phyloP scores from a whole-genome alignment of 164 flowering plant species.

The Vitis amurensis region DNA sequence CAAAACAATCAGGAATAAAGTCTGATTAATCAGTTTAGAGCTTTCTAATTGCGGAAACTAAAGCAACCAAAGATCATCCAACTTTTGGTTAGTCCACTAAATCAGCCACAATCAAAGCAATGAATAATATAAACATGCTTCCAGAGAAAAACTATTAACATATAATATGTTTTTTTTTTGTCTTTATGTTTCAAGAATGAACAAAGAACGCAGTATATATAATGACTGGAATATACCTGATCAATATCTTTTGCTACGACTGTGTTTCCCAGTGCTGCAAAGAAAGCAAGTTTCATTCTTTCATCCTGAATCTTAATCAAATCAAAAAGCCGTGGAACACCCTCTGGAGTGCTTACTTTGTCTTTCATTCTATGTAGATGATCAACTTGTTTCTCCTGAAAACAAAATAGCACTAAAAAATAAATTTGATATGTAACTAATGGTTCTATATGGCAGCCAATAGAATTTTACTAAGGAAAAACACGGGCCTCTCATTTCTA shows the following conservation, averaged over 20 bases:
- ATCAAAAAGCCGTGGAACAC: slow-evolving; percentile 95
- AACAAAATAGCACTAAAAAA: slow-evolving; percentile 1
- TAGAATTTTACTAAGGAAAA: not conserved
- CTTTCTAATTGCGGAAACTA: no score
- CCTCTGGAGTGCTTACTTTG: slow-evolving; percentile 75
- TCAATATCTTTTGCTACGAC: slow-evolving; percentile 89
- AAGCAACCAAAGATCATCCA: no score
- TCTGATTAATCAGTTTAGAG: no score
- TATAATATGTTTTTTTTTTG: no score
- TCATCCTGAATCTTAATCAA: slow-evolving; percentile 79
- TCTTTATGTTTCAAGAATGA: no score
- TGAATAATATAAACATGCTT: no score
- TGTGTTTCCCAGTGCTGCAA: slow-evolving; percentile 77
- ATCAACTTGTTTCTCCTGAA: slow-evolving; percentile 83
- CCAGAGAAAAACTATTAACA: no score
- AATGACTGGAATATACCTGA: slow-evolving; percentile 54
- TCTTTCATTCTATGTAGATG: slow-evolving; percentile 55
- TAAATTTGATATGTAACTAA: not conserved
- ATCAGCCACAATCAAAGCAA: no score
- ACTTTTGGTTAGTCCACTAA: no score
- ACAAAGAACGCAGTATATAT: not conserved
- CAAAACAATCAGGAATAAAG: no score
- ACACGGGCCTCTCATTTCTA: no score
- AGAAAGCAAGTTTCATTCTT: slow-evolving; percentile 88
- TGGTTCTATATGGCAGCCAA: not conserved